These are phyloP conservation scores for Waitea zeae DNA, from an alignment of 1,284 basidiomycete genomes.

Conservation along the genomic window DNA sequence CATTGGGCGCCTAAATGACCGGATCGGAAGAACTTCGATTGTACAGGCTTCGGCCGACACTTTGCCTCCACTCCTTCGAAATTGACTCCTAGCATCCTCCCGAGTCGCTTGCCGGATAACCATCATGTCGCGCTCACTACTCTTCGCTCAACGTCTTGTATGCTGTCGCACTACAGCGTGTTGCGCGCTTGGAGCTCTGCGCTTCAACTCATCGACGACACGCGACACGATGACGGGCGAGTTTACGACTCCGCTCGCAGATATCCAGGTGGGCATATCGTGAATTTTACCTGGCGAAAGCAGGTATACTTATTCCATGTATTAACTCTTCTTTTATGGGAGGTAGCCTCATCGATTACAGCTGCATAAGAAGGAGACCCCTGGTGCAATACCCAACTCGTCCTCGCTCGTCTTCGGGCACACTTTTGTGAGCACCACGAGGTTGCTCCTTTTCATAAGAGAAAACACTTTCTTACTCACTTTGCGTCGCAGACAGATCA, in stretches of 20 bases:
- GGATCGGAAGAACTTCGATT: background rate
- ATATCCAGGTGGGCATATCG: slow-evolving; percentile 26
- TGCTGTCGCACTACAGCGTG: background rate
- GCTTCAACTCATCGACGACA: background rate
- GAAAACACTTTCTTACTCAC: slow-evolving; percentile 5
- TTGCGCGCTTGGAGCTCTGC: background rate
- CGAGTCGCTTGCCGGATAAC: background rate
- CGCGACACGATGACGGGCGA: slow-evolving; percentile 29
- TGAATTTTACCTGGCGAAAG: slow-evolving; percentile 1
- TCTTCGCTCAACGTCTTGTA: background rate
- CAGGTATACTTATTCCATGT: slow-evolving; percentile 1
- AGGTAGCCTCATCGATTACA: slow-evolving; percentile 28
- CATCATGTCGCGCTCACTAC: background rate
- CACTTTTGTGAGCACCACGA: slow-evolving; percentile 42
- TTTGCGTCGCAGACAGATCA: slow-evolving; percentile 58
- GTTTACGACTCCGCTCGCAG: slow-evolving; percentile 19
- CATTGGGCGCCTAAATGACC: background rate
- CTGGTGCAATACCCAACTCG: slow-evolving; percentile 32
- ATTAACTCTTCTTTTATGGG: background rate
- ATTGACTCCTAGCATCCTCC: background rate
- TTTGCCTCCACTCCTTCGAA: background rate
- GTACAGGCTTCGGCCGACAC: background rate
- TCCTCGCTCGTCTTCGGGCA: slow-evolving; percentile 48
- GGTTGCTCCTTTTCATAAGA: slow-evolving; percentile 3
- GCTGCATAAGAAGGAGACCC: slow-evolving; percentile 29